These are phyloP conservation scores for Aspergillaceae sp. DNA, from an alignment of 2,329 filamentous ascomycete species.

Conservation along the genomic window DNA sequence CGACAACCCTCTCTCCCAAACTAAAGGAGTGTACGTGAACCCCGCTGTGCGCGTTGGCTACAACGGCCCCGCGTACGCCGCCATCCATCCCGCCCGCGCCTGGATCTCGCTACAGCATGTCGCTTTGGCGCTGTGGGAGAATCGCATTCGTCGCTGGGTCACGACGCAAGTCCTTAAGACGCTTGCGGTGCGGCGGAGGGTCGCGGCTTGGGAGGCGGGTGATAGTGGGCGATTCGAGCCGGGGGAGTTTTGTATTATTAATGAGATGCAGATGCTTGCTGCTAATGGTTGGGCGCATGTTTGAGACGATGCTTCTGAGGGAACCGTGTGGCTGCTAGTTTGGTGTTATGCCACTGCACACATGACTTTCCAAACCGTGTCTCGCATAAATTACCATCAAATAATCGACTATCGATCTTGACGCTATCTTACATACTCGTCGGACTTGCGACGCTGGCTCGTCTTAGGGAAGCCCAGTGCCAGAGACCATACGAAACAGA, in stretches of 20 bases:
- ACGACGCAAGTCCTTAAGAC: neutral
- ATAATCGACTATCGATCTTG: too few species aligned
- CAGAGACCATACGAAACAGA: too few species aligned
- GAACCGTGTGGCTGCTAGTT: too few species aligned
- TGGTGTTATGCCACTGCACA: too few species aligned
- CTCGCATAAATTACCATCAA: too few species aligned
- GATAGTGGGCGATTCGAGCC: constrained; percentile 24
- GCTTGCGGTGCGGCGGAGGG: neutral
- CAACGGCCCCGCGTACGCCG: constrained; percentile 44
- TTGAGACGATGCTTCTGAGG: too few species aligned
- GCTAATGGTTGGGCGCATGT: constrained; percentile 9
- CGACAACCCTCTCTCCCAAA: constrained; percentile 50
- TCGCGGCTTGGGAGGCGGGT: neutral
- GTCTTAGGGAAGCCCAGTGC: too few species aligned
- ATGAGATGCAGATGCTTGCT: constrained; percentile 36
- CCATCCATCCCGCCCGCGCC: constrained; percentile 21
- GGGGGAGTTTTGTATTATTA: constrained; percentile 47
- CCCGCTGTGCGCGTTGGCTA: constrained; percentile 62
- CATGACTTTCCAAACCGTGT: too few species aligned
- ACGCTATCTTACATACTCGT: too few species aligned
- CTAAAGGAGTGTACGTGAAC: constrained; percentile 57
- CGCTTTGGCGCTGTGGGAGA: neutral
- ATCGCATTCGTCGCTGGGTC: neutral
- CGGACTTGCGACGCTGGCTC: too few species aligned
- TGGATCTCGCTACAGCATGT: constrained; percentile 1